Evolutionary conservation across 495 filamentous ascomycete species (phyloP).

Genomic region (Xylaria cubensis): DNA sequence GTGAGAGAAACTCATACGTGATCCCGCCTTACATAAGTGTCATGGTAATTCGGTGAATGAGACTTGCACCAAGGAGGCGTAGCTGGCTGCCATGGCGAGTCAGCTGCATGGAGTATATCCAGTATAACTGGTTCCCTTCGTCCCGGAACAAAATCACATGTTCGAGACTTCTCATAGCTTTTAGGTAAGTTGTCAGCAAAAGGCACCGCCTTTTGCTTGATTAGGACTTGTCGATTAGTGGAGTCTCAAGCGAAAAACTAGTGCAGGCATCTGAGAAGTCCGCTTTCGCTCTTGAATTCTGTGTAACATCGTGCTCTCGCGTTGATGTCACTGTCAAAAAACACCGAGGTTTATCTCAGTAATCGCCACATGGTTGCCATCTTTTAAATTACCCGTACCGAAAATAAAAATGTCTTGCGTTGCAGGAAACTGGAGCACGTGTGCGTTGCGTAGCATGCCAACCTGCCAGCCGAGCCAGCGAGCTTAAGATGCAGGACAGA

Average conservation of each 20-base stretch:
- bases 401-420: background rate
- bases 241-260: background rate
- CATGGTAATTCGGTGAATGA: constrained; percentile 2
- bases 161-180: background rate
- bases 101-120: constrained; percentile 28
- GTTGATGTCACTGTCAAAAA: background rate
- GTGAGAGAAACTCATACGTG: constrained; percentile 24
- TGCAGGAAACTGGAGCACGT: background rate
- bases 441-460: background rate
- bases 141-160: constrained; percentile 22
- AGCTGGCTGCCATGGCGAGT: constrained; percentile 34
- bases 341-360: background rate
- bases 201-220: constrained; percentile 6
- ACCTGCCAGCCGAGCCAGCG: too few relatives aligned
- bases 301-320: constrained; percentile 14
- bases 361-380: background rate
- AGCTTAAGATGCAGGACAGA: background rate
- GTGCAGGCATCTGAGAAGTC: constrained; percentile 4
- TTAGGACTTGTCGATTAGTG: background rate
- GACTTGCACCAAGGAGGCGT: constrained; percentile 25
- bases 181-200: constrained; percentile 16
- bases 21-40: constrained; percentile 26
- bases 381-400: background rate
- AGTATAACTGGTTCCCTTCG: constrained; percentile 4
- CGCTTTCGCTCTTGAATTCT: background rate